These are phyloP conservation scores for Kwoniella heveanensis DNA, from an alignment of 768 basidiomycete genomes.

Conservation along the genomic window DNA sequence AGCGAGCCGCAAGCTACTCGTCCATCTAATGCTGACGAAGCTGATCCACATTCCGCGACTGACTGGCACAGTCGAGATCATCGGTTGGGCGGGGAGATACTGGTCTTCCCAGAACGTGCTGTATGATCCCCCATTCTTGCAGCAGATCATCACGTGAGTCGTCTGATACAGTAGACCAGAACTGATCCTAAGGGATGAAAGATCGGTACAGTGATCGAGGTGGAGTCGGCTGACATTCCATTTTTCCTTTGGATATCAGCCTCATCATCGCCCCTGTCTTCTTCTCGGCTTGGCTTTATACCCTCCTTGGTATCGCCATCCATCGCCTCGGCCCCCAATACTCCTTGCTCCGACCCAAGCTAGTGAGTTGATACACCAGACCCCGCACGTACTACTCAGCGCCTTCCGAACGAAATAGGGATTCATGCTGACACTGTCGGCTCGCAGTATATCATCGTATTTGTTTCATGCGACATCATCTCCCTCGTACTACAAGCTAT, in stretches of 20 bases:
- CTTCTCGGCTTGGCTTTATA: conserved; percentile 48
- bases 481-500: conserved; percentile 51
- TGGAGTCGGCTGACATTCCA: no score
- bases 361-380: no score
- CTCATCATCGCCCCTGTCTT: conserved; percentile 52
- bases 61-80: no score
- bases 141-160: conserved; percentile 48
- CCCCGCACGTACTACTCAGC: no score
- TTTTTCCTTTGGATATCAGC: conserved; percentile 11
- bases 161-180: no score
- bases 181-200: no score
- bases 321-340: conserved; percentile 27
- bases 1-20: no score
- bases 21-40: no score
- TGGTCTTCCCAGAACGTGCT: conserved; percentile 50
- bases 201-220: no score
- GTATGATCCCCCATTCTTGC: conserved; percentile 32
- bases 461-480: conserved; percentile 47
- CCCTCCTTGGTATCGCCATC: conserved; percentile 44
- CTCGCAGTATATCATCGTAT: conserved; percentile 43
- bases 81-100: conserved; percentile 50
- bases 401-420: no score
- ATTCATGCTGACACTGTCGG: not conserved
- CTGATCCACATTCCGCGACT: no score
- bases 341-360: conserved; percentile 30